These are phyloP conservation scores for Vaccinium darrowii DNA, from an alignment of 148 eudicot species.

Conservation along the genomic window DNA sequence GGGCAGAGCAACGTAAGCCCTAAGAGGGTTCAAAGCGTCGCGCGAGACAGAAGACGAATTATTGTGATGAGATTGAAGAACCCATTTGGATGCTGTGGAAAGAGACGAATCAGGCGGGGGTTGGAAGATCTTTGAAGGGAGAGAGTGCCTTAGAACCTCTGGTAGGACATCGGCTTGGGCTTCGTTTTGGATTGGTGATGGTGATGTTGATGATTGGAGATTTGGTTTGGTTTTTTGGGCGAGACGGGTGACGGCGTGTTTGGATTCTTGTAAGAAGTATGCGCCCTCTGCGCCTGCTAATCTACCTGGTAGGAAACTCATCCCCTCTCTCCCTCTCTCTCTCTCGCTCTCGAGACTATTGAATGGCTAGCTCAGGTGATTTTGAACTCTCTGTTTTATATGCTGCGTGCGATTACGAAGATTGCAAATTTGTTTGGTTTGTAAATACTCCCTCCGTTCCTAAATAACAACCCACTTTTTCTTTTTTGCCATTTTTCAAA, in stretches of 20 bases:
- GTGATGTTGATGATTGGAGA: not conserved
- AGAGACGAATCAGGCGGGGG: slow-evolving; percentile 38
- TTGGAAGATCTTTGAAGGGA: slow-evolving; percentile 57
- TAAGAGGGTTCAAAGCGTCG: slow-evolving; percentile 76
- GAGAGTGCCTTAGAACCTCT: slow-evolving; percentile 72
- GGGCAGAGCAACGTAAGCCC: slow-evolving; percentile 70
- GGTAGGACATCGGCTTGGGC: slow-evolving; percentile 62
- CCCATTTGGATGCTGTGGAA: slow-evolving; percentile 62
- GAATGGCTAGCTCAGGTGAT: not conserved
- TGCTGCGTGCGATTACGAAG: not conserved
- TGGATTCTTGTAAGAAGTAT: slow-evolving; percentile 78
- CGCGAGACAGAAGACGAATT: slow-evolving; percentile 30
- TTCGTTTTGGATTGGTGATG: slow-evolving; percentile 5
- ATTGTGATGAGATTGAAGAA: slow-evolving; percentile 25
- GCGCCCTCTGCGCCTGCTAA: slow-evolving; percentile 64
- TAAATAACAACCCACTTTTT: no score
- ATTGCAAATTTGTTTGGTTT: no score
- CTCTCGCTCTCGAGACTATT: not conserved
- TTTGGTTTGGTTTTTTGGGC: slow-evolving; percentile 20
- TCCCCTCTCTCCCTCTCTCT: slow-evolving; percentile 10
- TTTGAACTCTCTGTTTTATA: not conserved
- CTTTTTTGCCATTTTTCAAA: no score
- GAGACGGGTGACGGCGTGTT: slow-evolving; percentile 47
- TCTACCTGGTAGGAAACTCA: slow-evolving; percentile 81
- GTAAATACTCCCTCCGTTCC: no score